Base-by-base conservation (phyloP, 2,329 filamentous ascomycete species). In the Myotisia sp. region DNA sequence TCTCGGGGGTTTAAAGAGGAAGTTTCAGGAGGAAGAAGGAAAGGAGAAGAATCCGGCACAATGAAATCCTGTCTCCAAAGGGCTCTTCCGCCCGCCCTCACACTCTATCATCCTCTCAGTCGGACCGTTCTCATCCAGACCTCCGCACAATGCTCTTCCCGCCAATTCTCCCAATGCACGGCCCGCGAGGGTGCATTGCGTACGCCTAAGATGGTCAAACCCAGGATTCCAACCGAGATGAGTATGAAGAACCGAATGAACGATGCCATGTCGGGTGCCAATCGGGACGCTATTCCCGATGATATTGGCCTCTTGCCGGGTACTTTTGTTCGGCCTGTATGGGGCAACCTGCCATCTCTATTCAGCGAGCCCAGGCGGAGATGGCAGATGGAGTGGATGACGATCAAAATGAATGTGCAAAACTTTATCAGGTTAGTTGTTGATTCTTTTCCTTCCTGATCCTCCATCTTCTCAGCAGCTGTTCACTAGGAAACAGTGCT, bases 261-360 rank as follows among this genome's bases (percentile, higher is more conserved):
- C 33, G 48, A 56, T 8, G 34, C 36, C 29, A 46, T 50, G 13
- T 35, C 14, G 12, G 21, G 20, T 5, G 41, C 56, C 29, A 43
- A 50, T 26, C 42, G 45, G 20, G 38, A 48, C 12, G 49, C 53
- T 24, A 39, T 62, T 36, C 56, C 55, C n/a, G 54, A 62, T 37
- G 59, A 65, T 43, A 44, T 66, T 13, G 64, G 64, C 21, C 26
- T 67, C 28, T 45, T 68, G 29, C 59, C 60, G 8, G 59, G 59
- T 18, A 61, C 56, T 1, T 61, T 57, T 37, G 47, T 62, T 12
- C 48, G 47, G 30, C 58, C 56, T 3, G 36, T 55, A 20, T 58
- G 54, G 52, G 47, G 47, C 37, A 53, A 61, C 37, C 44, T 60
- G 48, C 58, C 57, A 22, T 57, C 55, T 9, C 44, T 60, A 38